Percentiles rank a stretch among this genome's conserved stretches.
phyloP scores from a whole-genome alignment of 108 stramenopile species.

The Parietichytrium sp. region DNA sequence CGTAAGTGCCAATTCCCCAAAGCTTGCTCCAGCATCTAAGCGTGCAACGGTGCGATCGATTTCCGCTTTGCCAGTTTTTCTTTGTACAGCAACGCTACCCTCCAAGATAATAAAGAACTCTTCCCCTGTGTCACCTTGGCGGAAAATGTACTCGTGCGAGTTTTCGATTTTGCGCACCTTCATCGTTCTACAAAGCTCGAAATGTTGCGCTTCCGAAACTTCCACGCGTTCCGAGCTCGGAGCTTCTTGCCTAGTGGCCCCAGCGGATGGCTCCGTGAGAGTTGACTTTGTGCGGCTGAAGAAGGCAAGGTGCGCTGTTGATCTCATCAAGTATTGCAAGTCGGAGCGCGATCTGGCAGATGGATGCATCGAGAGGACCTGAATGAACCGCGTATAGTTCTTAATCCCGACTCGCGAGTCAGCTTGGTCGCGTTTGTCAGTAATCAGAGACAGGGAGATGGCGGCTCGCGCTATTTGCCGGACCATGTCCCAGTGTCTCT shows the following conservation, averaged over 20 bases:
- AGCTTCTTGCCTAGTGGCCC: no score
- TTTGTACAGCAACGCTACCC: background rate
- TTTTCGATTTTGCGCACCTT: background rate
- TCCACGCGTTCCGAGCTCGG: background rate
- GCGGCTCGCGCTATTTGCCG: slow-evolving; percentile 25
- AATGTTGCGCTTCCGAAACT: background rate
- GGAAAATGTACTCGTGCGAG: slow-evolving; percentile 16
- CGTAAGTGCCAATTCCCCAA: slow-evolving; percentile 24
- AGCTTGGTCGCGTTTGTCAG: background rate
- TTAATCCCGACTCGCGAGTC: background rate
- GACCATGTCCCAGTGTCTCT: background rate
- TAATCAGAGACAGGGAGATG: background rate
- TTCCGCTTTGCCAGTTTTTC: background rate
- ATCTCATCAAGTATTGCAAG: slow-evolving; percentile 4
- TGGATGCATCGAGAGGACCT: background rate
- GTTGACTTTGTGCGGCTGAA: background rate
- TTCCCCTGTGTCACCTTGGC: slow-evolving; percentile 22
- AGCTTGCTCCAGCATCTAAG: slow-evolving; percentile 2
- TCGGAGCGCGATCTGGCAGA: background rate
- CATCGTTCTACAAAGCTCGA: slow-evolving; percentile 4
- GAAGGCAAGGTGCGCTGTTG: slow-evolving; percentile 5
- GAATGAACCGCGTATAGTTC: background rate
- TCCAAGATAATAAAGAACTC: slow-evolving; percentile 32
- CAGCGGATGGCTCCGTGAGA: background rate
- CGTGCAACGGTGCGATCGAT: background rate